Base-by-base conservation (phyloP, 805 yeast species). In the Cyberlindnera xylosilytica region DNA sequence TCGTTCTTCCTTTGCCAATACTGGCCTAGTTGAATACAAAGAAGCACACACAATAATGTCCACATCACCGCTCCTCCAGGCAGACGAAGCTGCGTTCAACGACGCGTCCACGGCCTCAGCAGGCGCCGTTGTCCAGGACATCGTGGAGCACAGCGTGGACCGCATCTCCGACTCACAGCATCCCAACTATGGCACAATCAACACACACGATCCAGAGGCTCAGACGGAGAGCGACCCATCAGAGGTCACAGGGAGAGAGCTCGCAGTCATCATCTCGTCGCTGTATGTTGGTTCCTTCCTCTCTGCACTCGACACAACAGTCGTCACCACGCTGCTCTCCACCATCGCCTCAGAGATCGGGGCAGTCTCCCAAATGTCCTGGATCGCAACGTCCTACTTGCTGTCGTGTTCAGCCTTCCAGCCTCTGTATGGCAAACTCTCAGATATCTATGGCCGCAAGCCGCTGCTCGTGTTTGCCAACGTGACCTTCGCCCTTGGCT, bases 321-420 rank as follows among this genome's bases (percentile, higher is more conserved):
- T 81, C 19, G 80, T 81, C 23, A 73, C 87, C 0, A 80, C 88
- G 0, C 62, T 81, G 29, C 60, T 81, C 54, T 70, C 85, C 2
- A 72, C 73, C 13, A 80, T 81, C 42, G 84, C 87, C 1, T 78
- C 84, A 0, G 86, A 80, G 47, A 68, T 81, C 54, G 65, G 78
- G 47, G 80, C 81, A 1, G 68, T 79, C n/a, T 74, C 77, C 3
- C 73, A 74, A 46, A 74, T 80, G 52, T 74, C 85, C 15, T 79
- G 85, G 85, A 79, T 81, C 19, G 84, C 84, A 3, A 75, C 84
- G 0, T 74, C 85, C 1, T 81, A 81, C 51, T 63, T 81, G 34
- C 62, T 81, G 40, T 74, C 85, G 2, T 75, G 82, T 19, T 74
- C 86, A 0, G 83, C 83, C 1, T 77, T 79, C 54, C 87, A 81